Evolutionary conservation across 768 basidiomycete species (phyloP), one percentile per base, ranked within the genome.

Genomic region (Mycena epipterygia): DNA sequence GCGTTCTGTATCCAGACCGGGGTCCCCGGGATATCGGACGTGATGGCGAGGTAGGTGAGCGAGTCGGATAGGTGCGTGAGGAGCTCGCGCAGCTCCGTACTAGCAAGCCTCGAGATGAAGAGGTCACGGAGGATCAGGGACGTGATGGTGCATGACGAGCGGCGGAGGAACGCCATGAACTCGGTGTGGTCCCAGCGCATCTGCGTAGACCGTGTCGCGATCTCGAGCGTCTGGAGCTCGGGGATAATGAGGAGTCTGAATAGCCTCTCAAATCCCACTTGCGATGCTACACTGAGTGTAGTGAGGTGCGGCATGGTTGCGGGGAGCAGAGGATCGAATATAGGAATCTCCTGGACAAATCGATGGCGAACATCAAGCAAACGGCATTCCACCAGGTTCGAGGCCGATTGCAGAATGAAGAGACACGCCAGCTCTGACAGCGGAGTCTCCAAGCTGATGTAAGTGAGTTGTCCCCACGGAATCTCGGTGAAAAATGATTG

Each of bases 121-220:
- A 72, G 44, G 56, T 72, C 70, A 21, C 70, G 70, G 29, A 72
- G 11, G 32, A 60, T 67, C 9, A 72, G 61, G 30, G 70, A 62
- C 9, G 39, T 52, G 59, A 72, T 57, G 29, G 64, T 41, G 17
- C 65, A 67, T n/a, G 21, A 2, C 37, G 70, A 72, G 46, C 70
- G 64, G n/a, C 56, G 59, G 16, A 72, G 66, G 56, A 72, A 72
- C 4, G 52, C 65, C 64, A 72, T 67, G 39, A 72, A 67, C 13
- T 67, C 59, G 29, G 37, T 3, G 37, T 67, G 70, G 56, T 62
- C 49, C 70, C 70, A 72, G 17, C 52, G 61, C 70, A 72, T 72
- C 29, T 63, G 65, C 11, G 60, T 67, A 0, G 70, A 67, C n/a
- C 70, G 65, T 5, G 70, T 72, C 41, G 41, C 60, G 41, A 72